phyloP scores from a whole-genome alignment of 75 land plant genomes.

The Cunninghamia lanceolata region DNA sequence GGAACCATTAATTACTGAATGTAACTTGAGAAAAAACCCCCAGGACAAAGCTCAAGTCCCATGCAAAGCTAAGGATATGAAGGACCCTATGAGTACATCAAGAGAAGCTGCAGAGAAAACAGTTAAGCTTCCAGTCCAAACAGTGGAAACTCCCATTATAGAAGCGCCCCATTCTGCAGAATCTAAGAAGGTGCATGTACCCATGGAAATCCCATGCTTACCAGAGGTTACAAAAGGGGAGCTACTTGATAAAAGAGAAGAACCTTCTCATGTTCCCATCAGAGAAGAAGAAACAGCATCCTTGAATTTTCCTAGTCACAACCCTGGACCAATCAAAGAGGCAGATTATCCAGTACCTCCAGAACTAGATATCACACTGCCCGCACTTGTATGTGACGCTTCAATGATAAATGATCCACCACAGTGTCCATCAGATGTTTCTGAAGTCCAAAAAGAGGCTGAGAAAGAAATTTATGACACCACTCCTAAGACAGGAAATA shows the following conservation, averaged over 20 bases:
- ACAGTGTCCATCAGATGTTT: background rate
- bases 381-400: background rate
- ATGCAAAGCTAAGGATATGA: background rate
- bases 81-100: background rate
- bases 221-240: background rate
- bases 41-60: background rate
- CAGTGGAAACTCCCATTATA: background rate
- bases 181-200: background rate
- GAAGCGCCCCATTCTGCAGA: background rate
- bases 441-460: background rate
- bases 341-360: background rate
- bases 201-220: background rate
- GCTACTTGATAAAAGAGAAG: background rate
- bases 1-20: background rate
- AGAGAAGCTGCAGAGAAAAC: background rate
- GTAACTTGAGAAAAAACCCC: background rate
- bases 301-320: background rate
- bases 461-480: background rate
- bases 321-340: background rate
- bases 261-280: background rate
- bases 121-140: background rate
- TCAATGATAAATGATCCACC: background rate
- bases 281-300: background rate
- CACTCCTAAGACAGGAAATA: background rate
- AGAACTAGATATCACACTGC: background rate